phyloP scores from a whole-genome alignment of 805 yeast species.

The Saturnispora dispora region DNA sequence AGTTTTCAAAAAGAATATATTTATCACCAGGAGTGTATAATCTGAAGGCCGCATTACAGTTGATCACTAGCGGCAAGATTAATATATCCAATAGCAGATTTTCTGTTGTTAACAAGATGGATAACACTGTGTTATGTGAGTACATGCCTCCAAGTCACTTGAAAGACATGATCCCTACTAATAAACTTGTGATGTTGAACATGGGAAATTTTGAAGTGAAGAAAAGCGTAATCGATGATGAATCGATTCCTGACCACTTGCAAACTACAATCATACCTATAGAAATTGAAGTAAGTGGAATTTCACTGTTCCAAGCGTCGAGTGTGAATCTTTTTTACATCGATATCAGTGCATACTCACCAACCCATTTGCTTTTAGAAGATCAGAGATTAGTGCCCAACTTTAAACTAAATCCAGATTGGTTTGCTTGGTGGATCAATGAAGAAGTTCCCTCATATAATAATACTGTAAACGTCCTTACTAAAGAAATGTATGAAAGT shows the following conservation, averaged over 20 bases:
- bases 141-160: conserved; percentile 51
- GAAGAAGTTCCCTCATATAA: conserved; percentile 26
- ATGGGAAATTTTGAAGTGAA: conserved; percentile 36
- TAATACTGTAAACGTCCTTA: conserved; percentile 35
- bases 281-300: conserved; percentile 45
- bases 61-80: conserved; percentile 35
- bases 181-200: conserved; percentile 40
- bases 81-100: conserved; percentile 55
- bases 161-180: conserved; percentile 46
- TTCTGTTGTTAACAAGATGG: conserved; percentile 30
- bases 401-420: conserved; percentile 5
- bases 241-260: not conserved
- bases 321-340: conserved; percentile 36
- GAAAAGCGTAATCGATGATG: not conserved
- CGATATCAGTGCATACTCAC: conserved; percentile 27
- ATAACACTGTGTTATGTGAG: conserved; percentile 27
- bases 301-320: conserved; percentile 44
- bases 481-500: conserved; percentile 40
- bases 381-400: not conserved
- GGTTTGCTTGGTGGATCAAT: conserved; percentile 29
- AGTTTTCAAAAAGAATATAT: conserved; percentile 32
- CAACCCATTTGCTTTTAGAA: not conserved
- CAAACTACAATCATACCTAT: conserved; percentile 17
- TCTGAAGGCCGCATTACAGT: conserved; percentile 41
- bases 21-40: conserved; percentile 43